phyloP scores from a whole-genome alignment of 2,329 filamentous ascomycete species.

The Fusarium brachygibbosum region DNA sequence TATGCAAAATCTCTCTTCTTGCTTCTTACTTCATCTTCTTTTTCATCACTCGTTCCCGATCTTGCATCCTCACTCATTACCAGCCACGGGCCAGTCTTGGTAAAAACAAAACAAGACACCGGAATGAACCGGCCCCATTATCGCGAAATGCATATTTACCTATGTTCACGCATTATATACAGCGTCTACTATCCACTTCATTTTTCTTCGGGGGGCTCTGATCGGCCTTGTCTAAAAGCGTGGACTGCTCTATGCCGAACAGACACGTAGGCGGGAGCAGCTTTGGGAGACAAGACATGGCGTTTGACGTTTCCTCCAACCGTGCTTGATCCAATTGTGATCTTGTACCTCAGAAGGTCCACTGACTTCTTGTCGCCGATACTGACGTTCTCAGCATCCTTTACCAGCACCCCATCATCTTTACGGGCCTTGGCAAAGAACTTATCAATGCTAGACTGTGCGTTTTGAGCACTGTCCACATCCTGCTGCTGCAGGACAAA shows the following conservation, averaged over 20 bases:
- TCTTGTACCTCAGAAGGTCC: constrained; percentile 63
- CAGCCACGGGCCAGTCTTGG: constrained; percentile 35
- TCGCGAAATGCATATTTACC: constrained; percentile 36
- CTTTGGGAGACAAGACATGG: constrained; percentile 4
- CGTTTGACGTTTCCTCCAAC: constrained; percentile 49
- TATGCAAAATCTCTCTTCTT: constrained; percentile 45
- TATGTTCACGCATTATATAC: constrained; percentile 46
- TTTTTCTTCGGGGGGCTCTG: constrained; percentile 4
- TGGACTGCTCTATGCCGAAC: constrained; percentile 2
- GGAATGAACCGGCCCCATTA: constrained; percentile 29
- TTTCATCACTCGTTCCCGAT: constrained; percentile 36
- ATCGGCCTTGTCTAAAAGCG: constrained; percentile 26
- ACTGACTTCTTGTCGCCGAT: constrained; percentile 62
- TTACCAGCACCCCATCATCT: constrained; percentile 50
- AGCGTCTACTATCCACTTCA: constrained; percentile 21
- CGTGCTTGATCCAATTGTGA: constrained; percentile 55
- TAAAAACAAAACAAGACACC: constrained; percentile 16
- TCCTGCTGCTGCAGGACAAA: constrained; percentile 71
- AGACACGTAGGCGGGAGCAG: constrained; percentile 2
- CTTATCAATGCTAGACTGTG: constrained; percentile 67
- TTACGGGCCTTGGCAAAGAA: constrained; percentile 64
- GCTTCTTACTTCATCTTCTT: constrained; percentile 17
- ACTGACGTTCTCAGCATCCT: constrained; percentile 58
- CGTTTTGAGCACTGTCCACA: constrained; percentile 64
- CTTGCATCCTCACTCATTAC: constrained; percentile 42